Conservation (phyloP, 1,139 yeast genomes). For the Candida sojae region DNA sequence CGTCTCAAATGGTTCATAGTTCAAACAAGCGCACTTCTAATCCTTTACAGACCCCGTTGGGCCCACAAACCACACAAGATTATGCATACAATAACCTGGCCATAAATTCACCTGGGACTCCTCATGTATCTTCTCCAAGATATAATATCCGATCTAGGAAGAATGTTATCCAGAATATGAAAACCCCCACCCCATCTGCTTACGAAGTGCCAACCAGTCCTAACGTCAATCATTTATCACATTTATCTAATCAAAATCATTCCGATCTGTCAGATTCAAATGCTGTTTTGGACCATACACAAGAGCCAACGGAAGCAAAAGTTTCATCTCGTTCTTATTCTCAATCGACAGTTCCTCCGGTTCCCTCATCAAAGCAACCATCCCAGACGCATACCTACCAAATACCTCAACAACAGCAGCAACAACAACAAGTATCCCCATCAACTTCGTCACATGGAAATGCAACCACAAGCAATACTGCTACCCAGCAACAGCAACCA, state of each 20-base stretch:
- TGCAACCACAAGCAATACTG: neutral
- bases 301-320: constrained; percentile 7
- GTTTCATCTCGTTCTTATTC: constrained; percentile 2
- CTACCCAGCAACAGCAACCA: constrained; percentile 12
- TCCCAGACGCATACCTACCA: constrained; percentile 3
- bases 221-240: constrained; percentile 29
- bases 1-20: constrained; percentile 34
- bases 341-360: constrained; percentile 2
- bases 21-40: constrained; percentile 38
- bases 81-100: constrained; percentile 10
- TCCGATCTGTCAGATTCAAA: constrained; percentile 48
- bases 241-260: constrained; percentile 30
- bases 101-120: constrained; percentile 9
- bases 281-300: constrained; percentile 15
- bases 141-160: constrained; percentile 9
- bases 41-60: constrained; percentile 18
- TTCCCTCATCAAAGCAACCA: constrained; percentile 3
- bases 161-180: constrained; percentile 17
- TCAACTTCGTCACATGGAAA: neutral
- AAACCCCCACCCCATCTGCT: constrained; percentile 46
- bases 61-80: constrained; percentile 12
- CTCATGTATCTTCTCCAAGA: constrained; percentile 10
- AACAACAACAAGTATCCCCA: constrained; percentile 10
- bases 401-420: constrained; percentile 4
- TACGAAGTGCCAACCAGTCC: constrained; percentile 49